Evolutionary conservation across 768 basidiomycete species (phyloP).

Genomic region (Mycena sanguinolenta): DNA sequence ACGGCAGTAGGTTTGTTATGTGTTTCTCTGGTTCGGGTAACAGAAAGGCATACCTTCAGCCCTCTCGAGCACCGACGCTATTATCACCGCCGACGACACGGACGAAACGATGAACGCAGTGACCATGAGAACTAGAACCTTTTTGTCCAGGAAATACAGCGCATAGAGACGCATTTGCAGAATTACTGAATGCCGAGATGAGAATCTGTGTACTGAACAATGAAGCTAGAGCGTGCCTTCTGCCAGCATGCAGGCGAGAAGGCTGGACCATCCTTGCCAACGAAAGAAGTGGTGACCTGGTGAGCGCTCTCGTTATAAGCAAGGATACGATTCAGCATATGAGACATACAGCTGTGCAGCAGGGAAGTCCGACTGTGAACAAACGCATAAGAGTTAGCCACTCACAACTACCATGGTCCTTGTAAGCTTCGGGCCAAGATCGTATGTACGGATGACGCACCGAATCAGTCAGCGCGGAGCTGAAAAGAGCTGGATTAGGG

Average conservation of each 20-base stretch:
- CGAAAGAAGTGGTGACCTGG: constrained; percentile 56
- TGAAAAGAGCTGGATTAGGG: constrained; percentile 56
- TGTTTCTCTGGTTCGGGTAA: background rate
- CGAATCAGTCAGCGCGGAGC: constrained; percentile 50
- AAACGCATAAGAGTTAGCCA: constrained; percentile 5
- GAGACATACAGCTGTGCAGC: constrained; percentile 50
- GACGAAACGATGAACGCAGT: constrained; percentile 55
- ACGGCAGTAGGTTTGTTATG: too few species aligned
- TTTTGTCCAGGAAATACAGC: constrained; percentile 67
- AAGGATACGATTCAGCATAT: constrained; percentile 1
- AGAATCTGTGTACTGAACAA: background rate
- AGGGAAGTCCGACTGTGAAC: constrained; percentile 21
- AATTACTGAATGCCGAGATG: constrained; percentile 58
- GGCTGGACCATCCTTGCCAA: constrained; percentile 76
- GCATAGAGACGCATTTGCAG: constrained; percentile 74
- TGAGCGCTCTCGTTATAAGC: background rate
- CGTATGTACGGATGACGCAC: constrained; percentile 45
- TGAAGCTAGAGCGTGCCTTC: constrained; percentile 55
- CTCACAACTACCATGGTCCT: constrained; percentile 28
- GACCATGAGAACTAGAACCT: constrained; percentile 61
- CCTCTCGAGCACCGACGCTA: constrained; percentile 57
- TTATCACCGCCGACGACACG: constrained; percentile 59
- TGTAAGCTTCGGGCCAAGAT: background rate
- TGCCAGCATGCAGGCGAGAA: constrained; percentile 65
- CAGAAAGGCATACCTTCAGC: constrained; percentile 52